phyloP scores from a whole-genome alignment of 2,329 filamentous ascomycete species.

The Cladophialophora chaetospira region DNA sequence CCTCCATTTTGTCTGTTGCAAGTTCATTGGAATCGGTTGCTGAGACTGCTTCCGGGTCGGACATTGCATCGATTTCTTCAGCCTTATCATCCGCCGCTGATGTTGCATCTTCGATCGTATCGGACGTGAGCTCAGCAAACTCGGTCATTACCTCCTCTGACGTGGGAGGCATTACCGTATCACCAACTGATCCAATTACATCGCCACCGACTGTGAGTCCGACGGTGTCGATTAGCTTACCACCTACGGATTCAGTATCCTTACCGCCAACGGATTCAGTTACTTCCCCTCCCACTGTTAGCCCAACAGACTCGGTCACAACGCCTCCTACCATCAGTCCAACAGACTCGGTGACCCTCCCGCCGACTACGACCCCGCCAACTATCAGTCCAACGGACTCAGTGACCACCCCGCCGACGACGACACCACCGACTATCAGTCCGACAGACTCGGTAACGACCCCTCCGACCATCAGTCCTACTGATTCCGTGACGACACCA shows the following conservation, averaged over 20 bases:
- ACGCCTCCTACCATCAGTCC: not conserved
- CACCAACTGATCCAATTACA: conserved; percentile 3
- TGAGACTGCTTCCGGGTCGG: conserved; percentile 20
- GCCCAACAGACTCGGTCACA: not conserved
- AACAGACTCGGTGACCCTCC: not conserved
- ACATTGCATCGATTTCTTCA: conserved; percentile 25
- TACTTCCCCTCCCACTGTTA: not conserved
- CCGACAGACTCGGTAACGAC: not conserved
- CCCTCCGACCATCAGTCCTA: not conserved
- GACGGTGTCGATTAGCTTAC: conserved; percentile 34
- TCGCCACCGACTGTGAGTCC: conserved; percentile 14
- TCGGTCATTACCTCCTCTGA: conserved; percentile 22
- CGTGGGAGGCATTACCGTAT: too few species aligned
- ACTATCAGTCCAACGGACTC: not conserved
- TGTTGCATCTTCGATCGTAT: conserved; percentile 23
- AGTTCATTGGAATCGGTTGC: conserved; percentile 26
- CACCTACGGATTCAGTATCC: conserved; percentile 36
- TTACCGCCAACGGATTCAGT: conserved; percentile 1
- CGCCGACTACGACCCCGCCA: not conserved
- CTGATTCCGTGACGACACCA: not conserved
- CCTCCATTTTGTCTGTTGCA: conserved; percentile 25
- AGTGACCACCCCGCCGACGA: not conserved
- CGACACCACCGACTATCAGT: conserved; percentile 1
- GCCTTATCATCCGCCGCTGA: conserved; percentile 26
- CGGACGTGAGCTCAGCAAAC: conserved; percentile 23